Evolutionary conservation across 2,329 filamentous ascomycete genomes (phyloP), one percentile per base, ranked within the genome.

Genomic region (Alternaria metachromatica): DNA sequence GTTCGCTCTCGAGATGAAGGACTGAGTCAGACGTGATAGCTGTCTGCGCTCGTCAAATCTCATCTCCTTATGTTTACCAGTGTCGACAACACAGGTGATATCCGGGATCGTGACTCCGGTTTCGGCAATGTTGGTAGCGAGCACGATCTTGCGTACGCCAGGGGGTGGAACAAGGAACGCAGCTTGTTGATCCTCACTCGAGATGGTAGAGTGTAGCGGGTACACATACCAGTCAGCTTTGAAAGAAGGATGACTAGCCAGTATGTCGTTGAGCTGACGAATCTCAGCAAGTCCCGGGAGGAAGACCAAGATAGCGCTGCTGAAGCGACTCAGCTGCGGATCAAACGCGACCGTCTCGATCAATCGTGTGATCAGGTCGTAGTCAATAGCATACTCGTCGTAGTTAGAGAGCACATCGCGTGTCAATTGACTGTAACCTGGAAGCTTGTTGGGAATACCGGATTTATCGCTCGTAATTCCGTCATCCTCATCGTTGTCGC

Each of bases 91-190:
- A 72, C 94, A 97, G 0, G 96, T 98, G 28, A 99, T 93, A 77
- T 99, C 96, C 1, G 96, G 96, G 69, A 99, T 99, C 0, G 96
- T 99, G 76, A 99, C 97, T 83, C 96, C 96, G 1, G 96, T 99
- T 80, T 99, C 96, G 5, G 96, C 96, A 78, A 99, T 99, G 76
- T 99, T 99, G 13, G 96, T 99, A 2, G 96, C 94, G 58, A 99
- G 87, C 2, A 99, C 95, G 67, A 99, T 96, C 82, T 99, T 99
- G 66, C 94, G 88, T 60, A 89, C 85, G 0, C 95, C 95, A 4
- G 85, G 86, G 1, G 94, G 93, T 6, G 96, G 96, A 0, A 97
- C 82, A 6, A 93, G 84, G 77, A 99, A 99, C 0, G 96, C 96
- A 33, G 92, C 90, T 80, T 99, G 95, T 78, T 99, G 96, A 65